phyloP scores from a whole-genome alignment of 2,329 filamentous ascomycete genomes.

The Fusarium pseudonygamai region DNA sequence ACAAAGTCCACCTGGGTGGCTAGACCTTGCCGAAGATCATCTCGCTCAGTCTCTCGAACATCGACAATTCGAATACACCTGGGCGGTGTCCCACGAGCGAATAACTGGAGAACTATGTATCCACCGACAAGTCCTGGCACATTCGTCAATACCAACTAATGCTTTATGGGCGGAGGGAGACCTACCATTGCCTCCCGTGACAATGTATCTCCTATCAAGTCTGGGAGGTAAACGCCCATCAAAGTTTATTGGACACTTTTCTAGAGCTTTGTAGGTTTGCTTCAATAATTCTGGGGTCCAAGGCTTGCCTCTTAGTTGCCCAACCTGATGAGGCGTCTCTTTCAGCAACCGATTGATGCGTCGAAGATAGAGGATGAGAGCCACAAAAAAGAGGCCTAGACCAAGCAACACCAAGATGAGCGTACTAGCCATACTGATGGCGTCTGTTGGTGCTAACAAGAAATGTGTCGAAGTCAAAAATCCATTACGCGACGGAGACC shows the following conservation, averaged over 20 bases:
- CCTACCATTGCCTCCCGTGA: slow-evolving; percentile 4
- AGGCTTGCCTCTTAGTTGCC: background rate
- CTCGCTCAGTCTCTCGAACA: slow-evolving; percentile 2
- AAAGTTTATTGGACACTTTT: background rate
- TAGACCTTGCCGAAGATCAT: background rate
- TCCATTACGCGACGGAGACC: no score
- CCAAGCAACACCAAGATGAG: background rate
- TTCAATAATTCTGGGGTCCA: background rate
- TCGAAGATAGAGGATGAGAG: background rate
- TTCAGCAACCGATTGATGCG: background rate
- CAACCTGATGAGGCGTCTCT: background rate
- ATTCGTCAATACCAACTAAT: background rate
- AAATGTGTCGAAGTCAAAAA: background rate
- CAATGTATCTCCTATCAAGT: slow-evolving; percentile 2
- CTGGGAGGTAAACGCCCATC: background rate
- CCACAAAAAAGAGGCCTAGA: background rate
- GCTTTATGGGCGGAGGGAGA: rapidly evolving
- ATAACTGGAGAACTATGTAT: slow-evolving; percentile 7
- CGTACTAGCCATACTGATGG: background rate
- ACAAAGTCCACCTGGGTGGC: background rate
- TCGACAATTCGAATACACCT: background rate
- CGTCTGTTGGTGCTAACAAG: background rate
- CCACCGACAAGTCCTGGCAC: slow-evolving; percentile 3
- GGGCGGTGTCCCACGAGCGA: slow-evolving; percentile 3
- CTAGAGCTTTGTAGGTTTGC: background rate